phyloP scores from a whole-genome alignment of 228 moss, liverwort and hornwort species.

The Sphagnum fallax region DNA sequence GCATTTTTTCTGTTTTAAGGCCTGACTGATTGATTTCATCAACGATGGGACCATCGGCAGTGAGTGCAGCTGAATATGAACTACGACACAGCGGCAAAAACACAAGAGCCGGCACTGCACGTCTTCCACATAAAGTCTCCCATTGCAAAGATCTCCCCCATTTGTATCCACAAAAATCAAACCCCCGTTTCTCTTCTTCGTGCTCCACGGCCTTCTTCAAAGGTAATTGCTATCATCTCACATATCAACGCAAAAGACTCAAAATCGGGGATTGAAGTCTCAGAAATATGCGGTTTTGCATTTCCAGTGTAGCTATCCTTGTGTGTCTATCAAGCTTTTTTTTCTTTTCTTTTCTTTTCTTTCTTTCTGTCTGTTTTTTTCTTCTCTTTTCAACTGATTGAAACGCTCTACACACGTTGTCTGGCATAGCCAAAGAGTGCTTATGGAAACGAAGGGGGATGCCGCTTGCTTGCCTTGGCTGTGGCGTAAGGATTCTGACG shows the following conservation, averaged over 20 bases:
- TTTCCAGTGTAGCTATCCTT: conserved; percentile 5
- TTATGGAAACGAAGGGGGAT: conserved; percentile 67
- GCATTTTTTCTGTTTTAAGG: conserved; percentile 61
- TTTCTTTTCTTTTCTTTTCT: conserved; percentile 7
- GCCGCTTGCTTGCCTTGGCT: conserved; percentile 99
- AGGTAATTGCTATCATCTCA: conserved; percentile 33
- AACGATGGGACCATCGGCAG: conserved; percentile 65
- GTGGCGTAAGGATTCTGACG: conserved; percentile 99
- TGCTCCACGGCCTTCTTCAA: conserved; percentile 70
- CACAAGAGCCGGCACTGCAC: conserved; percentile 63
- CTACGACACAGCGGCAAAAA: conserved; percentile 59
- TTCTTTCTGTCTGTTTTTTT: conserved; percentile 38
- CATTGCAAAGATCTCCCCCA: conserved; percentile 73
- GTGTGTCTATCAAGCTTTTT: neutral
- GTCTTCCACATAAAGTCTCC: conserved; percentile 45
- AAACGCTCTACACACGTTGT: conserved; percentile 23
- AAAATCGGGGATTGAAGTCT: conserved; percentile 38
- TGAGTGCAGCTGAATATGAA: conserved; percentile 89
- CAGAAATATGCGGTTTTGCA: conserved; percentile 16
- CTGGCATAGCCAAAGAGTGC: conserved; percentile 40
- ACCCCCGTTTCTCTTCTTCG: conserved; percentile 46
- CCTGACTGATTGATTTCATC: conserved; percentile 77
- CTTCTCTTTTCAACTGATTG: conserved; percentile 17
- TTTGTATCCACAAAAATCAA: conserved; percentile 91
- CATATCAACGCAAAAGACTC: conserved; percentile 32